Evolutionary conservation across 2,329 filamentous ascomycete genomes (phyloP), one percentile per base, ranked within the genome.

Genomic region (Aaosphaeria arxii): DNA sequence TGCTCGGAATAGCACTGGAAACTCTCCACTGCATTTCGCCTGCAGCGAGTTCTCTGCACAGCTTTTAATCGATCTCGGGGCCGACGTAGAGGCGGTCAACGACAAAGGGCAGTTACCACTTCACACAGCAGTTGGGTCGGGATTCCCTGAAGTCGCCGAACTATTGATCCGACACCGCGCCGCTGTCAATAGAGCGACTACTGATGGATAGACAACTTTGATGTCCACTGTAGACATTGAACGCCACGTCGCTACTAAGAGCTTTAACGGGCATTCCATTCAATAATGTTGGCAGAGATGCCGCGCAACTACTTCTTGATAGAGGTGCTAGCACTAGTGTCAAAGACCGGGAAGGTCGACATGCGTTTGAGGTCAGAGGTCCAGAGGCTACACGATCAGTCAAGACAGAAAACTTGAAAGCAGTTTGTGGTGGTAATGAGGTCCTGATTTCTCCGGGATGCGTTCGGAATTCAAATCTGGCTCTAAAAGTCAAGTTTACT

Each of bases 21-120:
- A 36, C 9, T 9, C 33, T 9, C 33, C 33, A 9, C 33, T 36
- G 7, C 33, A 36, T n/a, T 36, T n/a, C 33, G 33, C 33, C 33
- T 36, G 33, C n/a, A 36, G 9, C n/a, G 9, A 36, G 7, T 9
- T 9, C 7, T 45, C 43, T 33, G 39, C 24, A 28, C 11, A 40
- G 7, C 7, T 40, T 11, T 24, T 40, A 11, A n/a, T 40, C 17
- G 39, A 40, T 17, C 9, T 11, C 3, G 39, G 39, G 7, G 39
- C 39, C 39, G 41, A 43, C 17, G 28, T 50, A 28, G 47, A 50
- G 41, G 43, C 47, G 7, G 46, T 39, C 40, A 40, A 50, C 13
- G 44, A 39, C 24, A 43, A 30, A 17, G 47, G 44, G 43, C 31
- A 39, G 35, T 46, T 42, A 31, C 48, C 45, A 31, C 40, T 51